phyloP scores from a whole-genome alignment of 1,284 basidiomycete species.

The Lentinula novae-zelandiae region DNA sequence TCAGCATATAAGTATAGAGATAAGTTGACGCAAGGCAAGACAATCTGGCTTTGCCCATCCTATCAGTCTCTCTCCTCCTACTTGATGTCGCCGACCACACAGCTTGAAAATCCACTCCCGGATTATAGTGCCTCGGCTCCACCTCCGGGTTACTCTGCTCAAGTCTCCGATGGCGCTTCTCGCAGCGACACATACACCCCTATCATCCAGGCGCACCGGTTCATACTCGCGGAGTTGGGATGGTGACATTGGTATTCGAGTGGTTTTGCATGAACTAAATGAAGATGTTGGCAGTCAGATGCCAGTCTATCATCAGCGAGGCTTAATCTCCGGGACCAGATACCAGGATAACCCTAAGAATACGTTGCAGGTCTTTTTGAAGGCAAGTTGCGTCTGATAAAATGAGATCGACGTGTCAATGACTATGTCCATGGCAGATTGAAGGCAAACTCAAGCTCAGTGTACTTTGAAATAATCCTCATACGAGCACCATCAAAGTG shows the following conservation, averaged over 20 bases:
- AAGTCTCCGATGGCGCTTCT: background rate
- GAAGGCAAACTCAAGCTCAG: conserved; percentile 7
- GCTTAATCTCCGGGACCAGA: conserved; percentile 1
- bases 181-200: background rate
- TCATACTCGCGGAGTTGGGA: conserved; percentile 1
- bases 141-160: conserved; percentile 8
- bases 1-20: no score
- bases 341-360: background rate
- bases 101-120: background rate
- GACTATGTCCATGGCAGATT: background rate
- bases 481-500: background rate
- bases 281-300: background rate
- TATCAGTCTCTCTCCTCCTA: no score
- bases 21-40: no score
- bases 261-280: conserved; percentile 3
- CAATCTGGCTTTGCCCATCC: no score
- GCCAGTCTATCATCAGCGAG: conserved; percentile 2
- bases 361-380: conserved; percentile 2
- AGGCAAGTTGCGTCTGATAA: background rate
- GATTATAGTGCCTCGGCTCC: background rate
- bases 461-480: background rate
- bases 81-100: background rate
- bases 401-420: no score
- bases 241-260: background rate
- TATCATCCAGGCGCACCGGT: background rate